Evolutionary conservation across 2,329 filamentous ascomycete species (phyloP), one percentile per base, ranked within the genome.

Genomic region (Phyllosticta citriasiana): DNA sequence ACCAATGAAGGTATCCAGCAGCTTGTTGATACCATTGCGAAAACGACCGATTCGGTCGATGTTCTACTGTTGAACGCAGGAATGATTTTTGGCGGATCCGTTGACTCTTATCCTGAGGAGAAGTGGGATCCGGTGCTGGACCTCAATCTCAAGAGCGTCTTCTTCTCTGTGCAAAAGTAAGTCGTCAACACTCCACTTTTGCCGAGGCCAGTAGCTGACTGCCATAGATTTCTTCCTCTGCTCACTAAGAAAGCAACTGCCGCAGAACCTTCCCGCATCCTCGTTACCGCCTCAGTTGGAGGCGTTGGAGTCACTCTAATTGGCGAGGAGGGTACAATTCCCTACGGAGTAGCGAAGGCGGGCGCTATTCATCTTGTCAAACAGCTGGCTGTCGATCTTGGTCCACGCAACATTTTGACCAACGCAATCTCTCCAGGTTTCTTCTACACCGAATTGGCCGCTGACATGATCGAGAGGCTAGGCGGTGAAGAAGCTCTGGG

Each of bases 401-500:
- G 72, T 10, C 74, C 73, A 3, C 66, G 71, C 14, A 73, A 75
- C 60, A 73, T 76, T 57, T 74, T 71, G 1, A 71, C 68, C 33
- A 76, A 76, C 62, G 71, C 71, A 3, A 69, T 76, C 24, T 71
- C 73, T 2, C 74, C 74, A 3, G 74, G 73, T 52, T 76, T 75
- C 64, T 73, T 76, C 64, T 71, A 72, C 1, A 72, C 71, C 4
- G 73, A 74, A 56, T 63, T 74, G 7, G 71, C 72, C 2, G 71
- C 71, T 33, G 72, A 70, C 3, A 63, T 75, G 56, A 76, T 76
- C 51, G 71, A 74, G 19, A 67, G 68, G 19, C 63, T 73, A 3
- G 73, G 73, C 3, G 73, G 73, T 12, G 72, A 75, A 2, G 75
- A 82, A 67, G 79, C 68, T 53, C 58, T 74, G 14, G 66, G 69